Percentiles rank a stretch among this genome's conserved stretches.
These are phyloP conservation scores for Pneumocystis canis DNA, from an alignment of 1,139 yeast genomes.

Conservation along the genomic window DNA sequence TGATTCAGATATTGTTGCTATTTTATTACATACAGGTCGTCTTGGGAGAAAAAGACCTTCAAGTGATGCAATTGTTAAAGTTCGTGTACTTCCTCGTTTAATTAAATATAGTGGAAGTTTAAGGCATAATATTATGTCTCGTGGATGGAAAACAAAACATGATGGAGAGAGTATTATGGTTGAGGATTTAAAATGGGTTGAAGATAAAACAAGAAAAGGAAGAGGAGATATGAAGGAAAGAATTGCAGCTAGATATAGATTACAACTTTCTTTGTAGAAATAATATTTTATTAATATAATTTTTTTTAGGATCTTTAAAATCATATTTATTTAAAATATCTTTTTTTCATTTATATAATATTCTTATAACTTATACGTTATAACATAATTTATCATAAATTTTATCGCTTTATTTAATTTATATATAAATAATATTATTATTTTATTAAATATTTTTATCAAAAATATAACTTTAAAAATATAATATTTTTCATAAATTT, in stretches of 20 bases:
- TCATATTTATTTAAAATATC: no score
- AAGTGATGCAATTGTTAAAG: constrained; percentile 44
- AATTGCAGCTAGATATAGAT: neutral
- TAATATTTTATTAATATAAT: neutral
- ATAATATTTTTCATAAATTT: no score
- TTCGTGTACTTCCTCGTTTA: constrained; percentile 57
- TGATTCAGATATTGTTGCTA: constrained; percentile 72
- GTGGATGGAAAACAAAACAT: constrained; percentile 55
- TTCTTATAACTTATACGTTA: no score
- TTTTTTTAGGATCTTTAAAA: constrained; percentile 29
- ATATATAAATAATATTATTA: no score
- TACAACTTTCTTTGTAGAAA: constrained; percentile 1
- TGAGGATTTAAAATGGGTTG: constrained; percentile 24
- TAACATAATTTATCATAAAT: no score
- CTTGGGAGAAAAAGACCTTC: constrained; percentile 24
- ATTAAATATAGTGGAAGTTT: constrained; percentile 45
- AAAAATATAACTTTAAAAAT: no score
- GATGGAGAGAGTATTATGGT: constrained; percentile 56
- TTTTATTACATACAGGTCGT: constrained; percentile 43
- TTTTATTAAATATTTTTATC: no score
- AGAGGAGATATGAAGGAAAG: constrained; percentile 10
- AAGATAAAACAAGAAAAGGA: constrained; percentile 17
- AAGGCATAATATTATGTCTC: constrained; percentile 54
- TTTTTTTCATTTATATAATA: no score
- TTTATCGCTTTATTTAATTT: no score